Conservation (phyloP, 1,139 yeast species). For the Zygoascus hellenicus region DNA sequence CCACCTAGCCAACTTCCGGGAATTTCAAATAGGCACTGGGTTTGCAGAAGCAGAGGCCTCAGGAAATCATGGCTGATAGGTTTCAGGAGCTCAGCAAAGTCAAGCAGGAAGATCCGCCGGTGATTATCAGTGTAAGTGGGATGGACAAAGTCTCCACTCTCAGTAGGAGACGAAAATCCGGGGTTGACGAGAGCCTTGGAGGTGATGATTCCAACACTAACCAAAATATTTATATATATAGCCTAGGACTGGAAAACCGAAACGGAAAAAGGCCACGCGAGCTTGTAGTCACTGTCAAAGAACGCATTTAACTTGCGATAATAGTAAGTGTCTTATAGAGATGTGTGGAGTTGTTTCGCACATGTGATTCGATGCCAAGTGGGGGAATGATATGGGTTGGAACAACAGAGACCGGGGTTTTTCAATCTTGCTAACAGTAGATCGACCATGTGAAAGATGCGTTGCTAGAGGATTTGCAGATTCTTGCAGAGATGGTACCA, state of each 20-base stretch:
- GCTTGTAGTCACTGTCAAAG: slow-evolving; percentile 88
- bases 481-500: slow-evolving; percentile 80
- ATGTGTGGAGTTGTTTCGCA: neutral
- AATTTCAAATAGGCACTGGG: no score
- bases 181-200: slow-evolving; percentile 1
- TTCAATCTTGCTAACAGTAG: slow-evolving; percentile 41
- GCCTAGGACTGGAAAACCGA: slow-evolving; percentile 10
- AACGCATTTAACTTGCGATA: slow-evolving; percentile 74
- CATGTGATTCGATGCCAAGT: no score
- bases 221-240: neutral
- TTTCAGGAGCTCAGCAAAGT: slow-evolving; percentile 1
- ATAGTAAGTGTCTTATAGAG: slow-evolving; percentile 5
- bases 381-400: no score
- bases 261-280: slow-evolving; percentile 56
- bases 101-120: neutral
- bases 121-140: slow-evolving; percentile 7
- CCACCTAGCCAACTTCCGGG: no score
- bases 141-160: neutral
- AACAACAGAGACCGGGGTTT: no score
- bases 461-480: slow-evolving; percentile 55
- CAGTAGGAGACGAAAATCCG: neutral
- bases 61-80: slow-evolving; percentile 3
- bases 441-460: slow-evolving; percentile 78
- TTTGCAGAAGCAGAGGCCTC: no score
- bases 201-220: neutral